phyloP scores from a whole-genome alignment of 2,329 filamentous ascomycete species.

The Ceratocystis smalleyi region DNA sequence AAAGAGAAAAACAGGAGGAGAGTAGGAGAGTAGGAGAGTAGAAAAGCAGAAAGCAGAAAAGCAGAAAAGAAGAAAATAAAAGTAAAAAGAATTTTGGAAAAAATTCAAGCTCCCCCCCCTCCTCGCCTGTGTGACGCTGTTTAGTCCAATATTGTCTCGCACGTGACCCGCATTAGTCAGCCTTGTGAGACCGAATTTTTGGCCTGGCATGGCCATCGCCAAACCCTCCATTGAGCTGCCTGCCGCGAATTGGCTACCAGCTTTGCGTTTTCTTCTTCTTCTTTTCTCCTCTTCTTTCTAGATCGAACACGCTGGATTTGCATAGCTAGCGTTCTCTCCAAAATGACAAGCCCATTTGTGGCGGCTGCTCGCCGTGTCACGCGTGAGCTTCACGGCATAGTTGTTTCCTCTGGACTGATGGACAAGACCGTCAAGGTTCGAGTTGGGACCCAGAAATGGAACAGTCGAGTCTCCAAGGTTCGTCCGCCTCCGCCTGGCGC shows the following conservation, averaged over 20 bases:
- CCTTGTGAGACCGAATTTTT: constrained; percentile 1
- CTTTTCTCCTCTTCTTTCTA: neutral
- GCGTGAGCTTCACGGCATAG: constrained; percentile 48
- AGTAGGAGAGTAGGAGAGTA: too few species aligned
- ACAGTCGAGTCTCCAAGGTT: constrained; percentile 58
- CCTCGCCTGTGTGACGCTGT: neutral
- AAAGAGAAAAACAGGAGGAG: too few species aligned
- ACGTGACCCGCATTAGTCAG: neutral
- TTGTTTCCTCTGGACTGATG: constrained; percentile 65
- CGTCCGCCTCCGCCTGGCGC: constrained; percentile 12
- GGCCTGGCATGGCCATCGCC: neutral
- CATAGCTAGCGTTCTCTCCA: neutral
- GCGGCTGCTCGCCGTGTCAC: constrained; percentile 30
- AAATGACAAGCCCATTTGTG: constrained; percentile 26
- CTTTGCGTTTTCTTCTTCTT: neutral
- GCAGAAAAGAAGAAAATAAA: too few species aligned
- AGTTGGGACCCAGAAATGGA: constrained; percentile 56
- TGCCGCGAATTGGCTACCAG: neutral
- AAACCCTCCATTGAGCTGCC: neutral
- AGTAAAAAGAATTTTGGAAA: too few species aligned
- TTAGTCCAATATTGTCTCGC: neutral
- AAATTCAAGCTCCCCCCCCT: too few species aligned
- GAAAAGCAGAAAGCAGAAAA: too few species aligned
- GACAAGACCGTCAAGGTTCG: constrained; percentile 65
- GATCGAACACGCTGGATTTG: neutral